Percentiles rank a stretch among this genome's conserved stretches.
Conservation (phyloP, 2,329 filamentous ascomycete species). For the Pseudogymnoascus sp. region DNA sequence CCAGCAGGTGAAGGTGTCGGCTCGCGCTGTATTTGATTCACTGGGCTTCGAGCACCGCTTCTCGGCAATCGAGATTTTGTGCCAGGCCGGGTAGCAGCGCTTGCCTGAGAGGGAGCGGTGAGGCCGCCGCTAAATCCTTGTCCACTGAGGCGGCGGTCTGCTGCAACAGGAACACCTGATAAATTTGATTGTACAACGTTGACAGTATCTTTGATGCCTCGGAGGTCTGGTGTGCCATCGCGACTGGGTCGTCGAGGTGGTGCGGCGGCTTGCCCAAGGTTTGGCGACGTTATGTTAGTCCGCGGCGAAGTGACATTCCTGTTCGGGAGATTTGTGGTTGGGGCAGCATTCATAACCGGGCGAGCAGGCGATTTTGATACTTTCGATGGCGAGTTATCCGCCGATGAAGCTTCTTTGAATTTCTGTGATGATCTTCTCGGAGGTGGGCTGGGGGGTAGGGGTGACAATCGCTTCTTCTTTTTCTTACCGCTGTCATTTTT, state of each 20-base stretch:
- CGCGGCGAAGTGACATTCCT: slow-evolving; percentile 25
- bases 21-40: slow-evolving; percentile 24
- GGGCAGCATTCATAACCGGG: slow-evolving; percentile 20
- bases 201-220: slow-evolving; percentile 23
- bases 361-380: slow-evolving; percentile 27
- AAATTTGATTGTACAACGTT: slow-evolving; percentile 30
- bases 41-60: slow-evolving; percentile 26
- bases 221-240: slow-evolving; percentile 57
- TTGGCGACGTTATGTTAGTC: slow-evolving; percentile 24
- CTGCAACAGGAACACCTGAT: slow-evolving; percentile 41
- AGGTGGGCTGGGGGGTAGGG: slow-evolving; percentile 51
- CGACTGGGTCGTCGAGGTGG: slow-evolving; percentile 58
- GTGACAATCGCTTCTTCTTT: slow-evolving; percentile 37
- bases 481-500: slow-evolving; percentile 22
- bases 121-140: slow-evolving; percentile 15
- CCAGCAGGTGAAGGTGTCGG: slow-evolving; percentile 21
- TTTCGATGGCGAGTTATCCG: slow-evolving; percentile 34
- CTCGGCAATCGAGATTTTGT: slow-evolving; percentile 27
- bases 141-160: slow-evolving; percentile 18
- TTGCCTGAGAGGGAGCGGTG: slow-evolving; percentile 19
- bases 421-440: slow-evolving; percentile 55
- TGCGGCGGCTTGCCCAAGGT: slow-evolving; percentile 8
- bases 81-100: slow-evolving; percentile 28
- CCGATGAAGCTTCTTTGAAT: slow-evolving; percentile 32
- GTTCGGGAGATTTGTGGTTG: slow-evolving; percentile 12